Evolutionary conservation across 305 asterid genomes (phyloP).

Genomic region (Solanum chacoense): DNA sequence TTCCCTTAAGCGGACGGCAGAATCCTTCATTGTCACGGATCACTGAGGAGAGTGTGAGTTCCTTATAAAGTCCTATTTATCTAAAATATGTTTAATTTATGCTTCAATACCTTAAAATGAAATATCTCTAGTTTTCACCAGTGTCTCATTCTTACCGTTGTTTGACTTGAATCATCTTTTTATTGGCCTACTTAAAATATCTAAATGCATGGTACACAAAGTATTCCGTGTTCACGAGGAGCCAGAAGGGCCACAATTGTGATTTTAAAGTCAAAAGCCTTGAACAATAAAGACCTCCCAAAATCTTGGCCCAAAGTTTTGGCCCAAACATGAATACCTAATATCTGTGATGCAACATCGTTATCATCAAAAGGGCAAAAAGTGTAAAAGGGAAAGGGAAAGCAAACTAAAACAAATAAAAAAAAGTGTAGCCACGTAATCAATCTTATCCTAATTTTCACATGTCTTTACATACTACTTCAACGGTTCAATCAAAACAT

Average conservation of each 20-base stretch:
- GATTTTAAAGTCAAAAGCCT: neutral
- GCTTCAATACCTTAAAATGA: neutral
- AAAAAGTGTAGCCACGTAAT: constrained; percentile 16
- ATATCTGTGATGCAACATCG: constrained; percentile 13
- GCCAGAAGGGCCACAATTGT: neutral
- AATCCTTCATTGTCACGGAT: neutral
- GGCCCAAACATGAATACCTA: neutral
- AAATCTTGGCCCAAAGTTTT: neutral
- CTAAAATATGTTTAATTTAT: neutral
- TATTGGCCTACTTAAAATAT: neutral
- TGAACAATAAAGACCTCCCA: neutral
- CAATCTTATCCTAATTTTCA: constrained; percentile 33
- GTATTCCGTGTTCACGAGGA: neutral
- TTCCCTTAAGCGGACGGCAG: too few species aligned
- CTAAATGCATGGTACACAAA: neutral
- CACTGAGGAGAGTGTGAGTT: neutral
- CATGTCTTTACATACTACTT: neutral
- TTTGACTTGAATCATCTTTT: neutral
- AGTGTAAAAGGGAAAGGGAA: neutral
- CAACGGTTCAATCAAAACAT: neutral
- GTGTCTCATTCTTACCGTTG: neutral
- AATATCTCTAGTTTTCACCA: neutral
- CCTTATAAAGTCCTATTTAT: too few species aligned
- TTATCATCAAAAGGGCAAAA: constrained; percentile 1
- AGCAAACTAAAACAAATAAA: neutral